Percentiles rank a stretch among this genome's conserved stretches.
Conservation (phyloP, 1,284 basidiomycete species). For the Cryptococcus wingfieldii region DNA sequence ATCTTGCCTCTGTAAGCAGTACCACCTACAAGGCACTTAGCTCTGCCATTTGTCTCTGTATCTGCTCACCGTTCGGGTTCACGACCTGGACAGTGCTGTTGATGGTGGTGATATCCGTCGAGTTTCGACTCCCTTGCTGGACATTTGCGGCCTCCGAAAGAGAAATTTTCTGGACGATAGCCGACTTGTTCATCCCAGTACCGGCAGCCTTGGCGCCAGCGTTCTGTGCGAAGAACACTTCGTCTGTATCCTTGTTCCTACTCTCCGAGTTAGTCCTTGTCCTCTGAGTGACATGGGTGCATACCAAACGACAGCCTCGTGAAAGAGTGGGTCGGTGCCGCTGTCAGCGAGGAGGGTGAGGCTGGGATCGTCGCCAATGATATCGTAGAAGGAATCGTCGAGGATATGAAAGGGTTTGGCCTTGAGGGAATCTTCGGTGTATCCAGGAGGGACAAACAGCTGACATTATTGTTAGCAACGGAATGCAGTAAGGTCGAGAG, state of each 20-base stretch:
- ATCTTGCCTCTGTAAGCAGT: conserved; percentile 57
- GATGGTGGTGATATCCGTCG: conserved; percentile 54
- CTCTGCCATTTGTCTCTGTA: not conserved
- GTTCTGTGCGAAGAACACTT: conserved; percentile 56
- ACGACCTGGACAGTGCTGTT: conserved; percentile 52
- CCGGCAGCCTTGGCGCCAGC: conserved; percentile 48
- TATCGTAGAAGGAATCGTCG: conserved; percentile 57
- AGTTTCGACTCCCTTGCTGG: conserved; percentile 46
- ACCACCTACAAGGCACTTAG: conserved; percentile 52
- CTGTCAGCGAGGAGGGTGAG: conserved; percentile 57
- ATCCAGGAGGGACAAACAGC: conserved; percentile 41
- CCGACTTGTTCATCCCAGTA: conserved; percentile 51
- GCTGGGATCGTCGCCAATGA: conserved; percentile 60
- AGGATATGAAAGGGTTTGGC: conserved; percentile 61
- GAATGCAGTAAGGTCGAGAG: not conserved
- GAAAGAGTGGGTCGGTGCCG: conserved; percentile 62
- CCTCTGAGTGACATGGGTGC: not conserved
- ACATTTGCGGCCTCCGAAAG: conserved; percentile 48
- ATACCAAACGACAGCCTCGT: conserved; percentile 65
- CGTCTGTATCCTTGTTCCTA: conserved; percentile 55
- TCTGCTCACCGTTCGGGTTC: conserved; percentile 63
- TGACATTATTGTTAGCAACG: conserved; percentile 5
- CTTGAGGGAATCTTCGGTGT: conserved; percentile 19
- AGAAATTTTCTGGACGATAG: conserved; percentile 52
- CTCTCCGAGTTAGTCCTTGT: not conserved